A percentile compares a stretch with the other conserved stretches of the same genome.
Conservation (phyloP, 2,329 filamentous ascomycete species). For the Remersonia thermophila region DNA sequence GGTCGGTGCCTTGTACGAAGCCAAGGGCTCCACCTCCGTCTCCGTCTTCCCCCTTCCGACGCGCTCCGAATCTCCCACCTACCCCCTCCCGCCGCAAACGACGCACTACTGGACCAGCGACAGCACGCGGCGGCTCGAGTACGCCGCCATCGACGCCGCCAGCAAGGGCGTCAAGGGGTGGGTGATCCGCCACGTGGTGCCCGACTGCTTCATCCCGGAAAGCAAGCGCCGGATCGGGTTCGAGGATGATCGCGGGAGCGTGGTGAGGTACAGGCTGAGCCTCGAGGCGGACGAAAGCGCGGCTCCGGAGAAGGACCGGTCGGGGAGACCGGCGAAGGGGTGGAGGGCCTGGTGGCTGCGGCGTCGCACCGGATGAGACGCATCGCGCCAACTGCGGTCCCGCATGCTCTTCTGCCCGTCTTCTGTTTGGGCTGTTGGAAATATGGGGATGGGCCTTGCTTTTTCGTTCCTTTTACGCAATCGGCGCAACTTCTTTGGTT, state of each 20-base stretch:
- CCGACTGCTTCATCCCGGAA: constrained; percentile 46
- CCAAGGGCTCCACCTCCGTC: constrained; percentile 3
- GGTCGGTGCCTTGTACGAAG: background rate
- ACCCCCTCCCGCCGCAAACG: constrained; percentile 41
- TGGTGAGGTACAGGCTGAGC: constrained; percentile 48
- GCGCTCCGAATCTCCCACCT: constrained; percentile 19
- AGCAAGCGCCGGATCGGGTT: constrained; percentile 40
- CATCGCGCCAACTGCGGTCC: background rate
- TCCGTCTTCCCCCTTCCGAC: background rate
- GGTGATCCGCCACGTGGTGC: constrained; percentile 43
- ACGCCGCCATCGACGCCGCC: constrained; percentile 53
- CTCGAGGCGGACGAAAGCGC: constrained; percentile 33
- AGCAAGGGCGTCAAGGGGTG: constrained; percentile 48
- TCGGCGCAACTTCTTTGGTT: too few relatives aligned
- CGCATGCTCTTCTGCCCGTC: too few relatives aligned
- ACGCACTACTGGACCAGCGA: constrained; percentile 58
- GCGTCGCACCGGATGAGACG: constrained; percentile 8
- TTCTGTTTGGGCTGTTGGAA: too few relatives aligned
- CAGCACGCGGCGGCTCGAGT: constrained; percentile 48
- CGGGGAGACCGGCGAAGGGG: constrained; percentile 4
- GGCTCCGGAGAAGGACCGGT: constrained; percentile 14
- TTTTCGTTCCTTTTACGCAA: too few relatives aligned
- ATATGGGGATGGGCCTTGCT: too few relatives aligned
- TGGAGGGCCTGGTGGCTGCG: constrained; percentile 16
- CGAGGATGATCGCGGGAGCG: constrained; percentile 51